phyloP scores from a whole-genome alignment of 257 asterid species.

The Solanum stenotomum region DNA sequence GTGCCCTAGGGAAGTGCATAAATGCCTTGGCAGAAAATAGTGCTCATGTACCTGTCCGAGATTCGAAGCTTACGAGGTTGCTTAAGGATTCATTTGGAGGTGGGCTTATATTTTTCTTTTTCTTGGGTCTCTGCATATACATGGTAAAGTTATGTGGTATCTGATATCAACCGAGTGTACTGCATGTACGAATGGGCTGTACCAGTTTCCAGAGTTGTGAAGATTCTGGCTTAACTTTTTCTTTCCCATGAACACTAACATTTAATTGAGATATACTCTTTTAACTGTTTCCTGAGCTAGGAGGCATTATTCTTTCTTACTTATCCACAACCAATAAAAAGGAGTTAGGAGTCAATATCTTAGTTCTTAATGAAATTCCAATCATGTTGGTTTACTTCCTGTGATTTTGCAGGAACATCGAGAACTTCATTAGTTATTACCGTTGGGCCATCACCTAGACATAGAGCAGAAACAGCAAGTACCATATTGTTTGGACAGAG shows the following conservation, averaged over 20 bases:
- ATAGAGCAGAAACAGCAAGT: slow-evolving; percentile 96
- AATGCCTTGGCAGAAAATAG: slow-evolving; percentile 99
- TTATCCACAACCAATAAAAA: not conserved
- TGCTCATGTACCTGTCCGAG: slow-evolving; percentile 96
- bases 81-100: slow-evolving; percentile 99
- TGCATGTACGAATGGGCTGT: not conserved
- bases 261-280: not conserved
- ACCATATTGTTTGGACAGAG: slow-evolving; percentile 97
- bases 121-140: not conserved
- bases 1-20: slow-evolving; percentile 98
- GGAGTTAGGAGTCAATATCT: not conserved
- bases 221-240: not conserved
- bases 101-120: slow-evolving; percentile 22
- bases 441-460: slow-evolving; percentile 98
- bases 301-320: not conserved
- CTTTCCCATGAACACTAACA: not conserved
- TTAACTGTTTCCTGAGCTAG: not conserved
- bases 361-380: not conserved
- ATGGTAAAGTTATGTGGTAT: not conserved
- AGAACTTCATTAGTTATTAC: slow-evolving; percentile 91
- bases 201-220: not conserved
- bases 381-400: slow-evolving; percentile 11
- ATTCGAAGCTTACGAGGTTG: slow-evolving; percentile 91
- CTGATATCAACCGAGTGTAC: not conserved
- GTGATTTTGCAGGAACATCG: slow-evolving; percentile 71